These are phyloP conservation scores for Austroboletus novae-zelandiae DNA, from an alignment of 1,284 basidiomycete species.

Conservation along the genomic window DNA sequence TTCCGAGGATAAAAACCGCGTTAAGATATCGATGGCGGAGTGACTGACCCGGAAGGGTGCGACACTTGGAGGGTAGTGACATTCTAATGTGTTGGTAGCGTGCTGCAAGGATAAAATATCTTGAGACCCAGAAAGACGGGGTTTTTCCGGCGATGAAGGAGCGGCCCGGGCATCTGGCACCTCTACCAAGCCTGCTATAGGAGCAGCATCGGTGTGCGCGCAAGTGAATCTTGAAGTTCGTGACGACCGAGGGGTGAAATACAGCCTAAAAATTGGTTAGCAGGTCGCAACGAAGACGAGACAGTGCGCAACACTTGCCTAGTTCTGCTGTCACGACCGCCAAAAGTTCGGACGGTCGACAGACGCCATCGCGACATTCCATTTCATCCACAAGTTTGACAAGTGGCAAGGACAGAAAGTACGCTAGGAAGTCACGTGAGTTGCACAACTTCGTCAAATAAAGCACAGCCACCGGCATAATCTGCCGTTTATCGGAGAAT, in stretches of 20 bases:
- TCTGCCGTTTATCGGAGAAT: conserved; percentile 17
- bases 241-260: not conserved
- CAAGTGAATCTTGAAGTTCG: conserved; percentile 8
- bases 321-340: conserved; percentile 26
- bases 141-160: not conserved
- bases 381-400: conserved; percentile 37
- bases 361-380: conserved; percentile 54
- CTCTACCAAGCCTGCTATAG: conserved; percentile 1
- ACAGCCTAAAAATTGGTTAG: conserved; percentile 8
- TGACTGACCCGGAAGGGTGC: not conserved
- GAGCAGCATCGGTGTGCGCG: not conserved
- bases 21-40: conserved; percentile 27
- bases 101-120: not conserved
- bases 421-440: conserved; percentile 9
- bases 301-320: conserved; percentile 6
- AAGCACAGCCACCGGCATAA: conserved; percentile 8
- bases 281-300: not conserved
- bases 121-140: not conserved
- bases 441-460: not conserved
- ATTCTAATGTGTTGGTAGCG: not conserved
- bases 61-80: not conserved
- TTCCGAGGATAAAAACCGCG: conserved; percentile 26
- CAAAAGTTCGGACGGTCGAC: conserved; percentile 39
- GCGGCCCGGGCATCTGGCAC: not conserved
- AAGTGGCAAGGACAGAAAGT: not conserved